These are phyloP conservation scores for Penicillium sp. DNA, from an alignment of 2,329 filamentous ascomycete genomes.

Conservation along the genomic window DNA sequence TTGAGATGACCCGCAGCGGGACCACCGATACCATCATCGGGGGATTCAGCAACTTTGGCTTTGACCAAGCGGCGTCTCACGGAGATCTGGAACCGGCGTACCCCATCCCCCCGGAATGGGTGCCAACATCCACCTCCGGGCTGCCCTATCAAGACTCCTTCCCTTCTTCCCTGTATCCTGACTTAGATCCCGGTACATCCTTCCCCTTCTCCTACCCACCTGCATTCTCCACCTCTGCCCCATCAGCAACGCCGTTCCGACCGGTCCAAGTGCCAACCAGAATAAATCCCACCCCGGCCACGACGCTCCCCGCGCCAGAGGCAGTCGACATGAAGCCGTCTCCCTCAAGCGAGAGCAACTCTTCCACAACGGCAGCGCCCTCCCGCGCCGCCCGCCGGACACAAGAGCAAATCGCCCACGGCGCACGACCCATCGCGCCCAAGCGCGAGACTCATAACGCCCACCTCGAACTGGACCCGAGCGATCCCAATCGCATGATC, in stretches of 20 bases:
- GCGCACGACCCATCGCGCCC: conserved; percentile 54
- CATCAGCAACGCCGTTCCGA: conserved; percentile 35
- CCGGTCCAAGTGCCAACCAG: conserved; percentile 7
- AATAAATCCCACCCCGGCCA: conserved; percentile 16
- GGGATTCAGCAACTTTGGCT: conserved; percentile 48
- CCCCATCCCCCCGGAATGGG: conserved; percentile 29
- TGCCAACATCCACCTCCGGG: conserved; percentile 23
- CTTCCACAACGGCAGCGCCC: conserved; percentile 39
- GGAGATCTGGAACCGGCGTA: conserved; percentile 22
- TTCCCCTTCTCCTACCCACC: conserved; percentile 34
- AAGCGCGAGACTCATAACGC: conserved; percentile 43
- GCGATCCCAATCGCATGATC: conserved; percentile 51
- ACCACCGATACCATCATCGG: conserved; percentile 50
- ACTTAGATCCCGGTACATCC: conserved; percentile 35
- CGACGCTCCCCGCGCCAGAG: conserved; percentile 40
- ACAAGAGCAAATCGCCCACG: conserved; percentile 52
- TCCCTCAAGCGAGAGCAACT: conserved; percentile 51
- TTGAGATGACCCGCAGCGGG: conserved; percentile 49
- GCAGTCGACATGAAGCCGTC: conserved; percentile 55
- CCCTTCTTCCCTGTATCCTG: conserved; percentile 22
- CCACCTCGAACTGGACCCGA: conserved; percentile 28
- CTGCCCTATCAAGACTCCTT: conserved; percentile 21
- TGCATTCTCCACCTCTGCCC: conserved; percentile 42
- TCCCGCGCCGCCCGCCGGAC: conserved; percentile 51
- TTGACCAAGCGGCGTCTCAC: conserved; percentile 43